These are phyloP conservation scores for Eucalyptus sp. DNA, from an alignment of 345 rosid genomes.

Conservation along the genomic window DNA sequence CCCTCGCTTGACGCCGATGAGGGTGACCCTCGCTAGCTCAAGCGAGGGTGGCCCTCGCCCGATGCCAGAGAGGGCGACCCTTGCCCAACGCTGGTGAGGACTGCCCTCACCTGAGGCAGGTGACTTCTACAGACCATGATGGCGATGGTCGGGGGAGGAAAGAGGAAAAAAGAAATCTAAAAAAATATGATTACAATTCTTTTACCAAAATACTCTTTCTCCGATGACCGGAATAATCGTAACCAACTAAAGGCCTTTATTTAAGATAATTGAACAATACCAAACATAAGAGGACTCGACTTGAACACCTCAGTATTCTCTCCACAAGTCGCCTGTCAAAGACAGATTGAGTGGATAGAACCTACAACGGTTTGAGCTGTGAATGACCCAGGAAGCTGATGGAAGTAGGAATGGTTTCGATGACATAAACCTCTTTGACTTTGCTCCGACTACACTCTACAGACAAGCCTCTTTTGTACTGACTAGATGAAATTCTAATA, in stretches of 20 bases:
- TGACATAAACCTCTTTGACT: rapidly evolving
- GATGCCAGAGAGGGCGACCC: no score
- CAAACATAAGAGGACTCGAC: neutral
- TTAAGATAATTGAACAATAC: neutral
- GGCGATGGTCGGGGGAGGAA: rapidly evolving
- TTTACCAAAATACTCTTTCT: no score
- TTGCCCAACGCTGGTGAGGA: no score
- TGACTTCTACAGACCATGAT: rapidly evolving
- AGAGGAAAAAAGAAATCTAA: no score
- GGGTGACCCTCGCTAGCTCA: no score
- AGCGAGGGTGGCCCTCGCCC: no score
- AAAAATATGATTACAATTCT: no score
- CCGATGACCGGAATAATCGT: rapidly evolving
- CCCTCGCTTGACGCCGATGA: no score
- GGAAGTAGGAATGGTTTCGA: neutral
- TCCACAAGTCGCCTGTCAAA: neutral
- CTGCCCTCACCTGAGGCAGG: no score
- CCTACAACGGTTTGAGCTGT: neutral
- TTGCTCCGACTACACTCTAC: neutral
- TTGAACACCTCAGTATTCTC: neutral
- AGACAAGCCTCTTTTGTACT: neutral
- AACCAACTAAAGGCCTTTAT: no score
- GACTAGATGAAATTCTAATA: neutral
- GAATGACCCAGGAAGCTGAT: neutral
- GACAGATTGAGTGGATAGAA: rapidly evolving